Conservation (phyloP, 83 land plant species). For the Isoetes engelmannii region DNA sequence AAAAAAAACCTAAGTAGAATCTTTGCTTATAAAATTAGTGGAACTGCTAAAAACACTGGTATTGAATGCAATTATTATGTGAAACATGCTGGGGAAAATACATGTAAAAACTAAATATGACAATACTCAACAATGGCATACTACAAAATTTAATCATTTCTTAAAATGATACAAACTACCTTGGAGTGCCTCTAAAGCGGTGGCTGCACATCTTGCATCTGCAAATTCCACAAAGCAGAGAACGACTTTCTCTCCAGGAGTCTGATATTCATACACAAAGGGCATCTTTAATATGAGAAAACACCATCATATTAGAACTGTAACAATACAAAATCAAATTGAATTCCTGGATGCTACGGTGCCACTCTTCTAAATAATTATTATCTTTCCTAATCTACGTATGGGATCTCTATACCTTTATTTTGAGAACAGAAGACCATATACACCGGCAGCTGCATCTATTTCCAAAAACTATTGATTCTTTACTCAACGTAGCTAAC, state of each 20-base stretch:
- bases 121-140: too few relatives aligned
- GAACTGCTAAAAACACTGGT: too few relatives aligned
- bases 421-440: not conserved
- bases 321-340: not conserved
- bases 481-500: not conserved
- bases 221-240: conserved; percentile 53
- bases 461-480: not conserved
- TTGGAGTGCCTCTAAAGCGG: conserved; percentile 55
- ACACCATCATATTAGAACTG: not conserved
- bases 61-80: too few relatives aligned
- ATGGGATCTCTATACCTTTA: too few relatives aligned
- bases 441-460: not conserved
- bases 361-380: too few relatives aligned
- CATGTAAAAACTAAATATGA: too few relatives aligned
- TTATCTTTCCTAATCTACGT: too few relatives aligned
- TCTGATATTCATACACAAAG: conserved; percentile 18
- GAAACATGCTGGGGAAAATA: too few relatives aligned
- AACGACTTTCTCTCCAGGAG: conserved; percentile 40
- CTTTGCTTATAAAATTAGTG: too few relatives aligned
- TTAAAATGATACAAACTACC: conserved; percentile 20
- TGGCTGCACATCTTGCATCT: conserved; percentile 46
- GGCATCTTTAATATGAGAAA: not conserved
- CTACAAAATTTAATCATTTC: too few relatives aligned
- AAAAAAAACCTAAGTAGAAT: too few relatives aligned
- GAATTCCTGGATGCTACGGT: not conserved